phyloP scores from a whole-genome alignment of 2,329 filamentous ascomycete species.

The Calonectria pseudoturangicola region DNA sequence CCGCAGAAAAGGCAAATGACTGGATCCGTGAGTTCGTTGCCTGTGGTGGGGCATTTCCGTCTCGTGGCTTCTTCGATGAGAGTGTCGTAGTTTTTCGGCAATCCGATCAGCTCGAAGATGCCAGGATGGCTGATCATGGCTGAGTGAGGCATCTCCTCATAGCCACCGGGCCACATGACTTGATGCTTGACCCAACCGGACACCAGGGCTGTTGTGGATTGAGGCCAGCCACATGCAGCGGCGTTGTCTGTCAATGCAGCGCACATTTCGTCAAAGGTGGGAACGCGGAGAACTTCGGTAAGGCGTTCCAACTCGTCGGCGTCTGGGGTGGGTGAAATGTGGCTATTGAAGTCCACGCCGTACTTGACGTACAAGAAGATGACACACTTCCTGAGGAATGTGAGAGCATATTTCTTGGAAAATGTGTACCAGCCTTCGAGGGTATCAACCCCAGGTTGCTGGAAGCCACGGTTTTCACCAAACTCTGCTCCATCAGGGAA shows the following conservation, averaged over 20 bases:
- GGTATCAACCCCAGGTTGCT: constrained; percentile 72
- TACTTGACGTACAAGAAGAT: constrained; percentile 92
- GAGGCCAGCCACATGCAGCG: constrained; percentile 69
- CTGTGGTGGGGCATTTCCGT: constrained; percentile 88
- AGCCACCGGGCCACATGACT: constrained; percentile 62
- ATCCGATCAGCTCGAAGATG: constrained; percentile 94
- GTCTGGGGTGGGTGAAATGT: constrained; percentile 77
- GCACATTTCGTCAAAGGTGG: constrained; percentile 87
- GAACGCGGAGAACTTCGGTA: constrained; percentile 83
- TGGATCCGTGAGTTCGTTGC: constrained; percentile 93
- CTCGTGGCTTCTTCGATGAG: constrained; percentile 94
- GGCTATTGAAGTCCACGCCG: constrained; percentile 89
- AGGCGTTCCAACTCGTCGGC: constrained; percentile 89
- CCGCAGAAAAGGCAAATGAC: constrained; percentile 96
- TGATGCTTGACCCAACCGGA: constrained; percentile 85
- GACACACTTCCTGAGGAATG: constrained; percentile 89
- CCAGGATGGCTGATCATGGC: constrained; percentile 84
- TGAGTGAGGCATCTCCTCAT: constrained; percentile 60
- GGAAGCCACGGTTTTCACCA: constrained; percentile 69
- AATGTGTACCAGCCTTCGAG: constrained; percentile 75
- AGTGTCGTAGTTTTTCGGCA: constrained; percentile 93
- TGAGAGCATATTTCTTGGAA: constrained; percentile 88
- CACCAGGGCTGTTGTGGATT: constrained; percentile 67
- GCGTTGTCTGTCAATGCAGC: constrained; percentile 71
- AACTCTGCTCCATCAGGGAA: constrained; percentile 49